Percentiles rank a stretch among this genome's conserved stretches.
Evolutionary conservation across 169 alveolate genomes (phyloP).

Genomic region (Eimeria falciformis): DNA sequence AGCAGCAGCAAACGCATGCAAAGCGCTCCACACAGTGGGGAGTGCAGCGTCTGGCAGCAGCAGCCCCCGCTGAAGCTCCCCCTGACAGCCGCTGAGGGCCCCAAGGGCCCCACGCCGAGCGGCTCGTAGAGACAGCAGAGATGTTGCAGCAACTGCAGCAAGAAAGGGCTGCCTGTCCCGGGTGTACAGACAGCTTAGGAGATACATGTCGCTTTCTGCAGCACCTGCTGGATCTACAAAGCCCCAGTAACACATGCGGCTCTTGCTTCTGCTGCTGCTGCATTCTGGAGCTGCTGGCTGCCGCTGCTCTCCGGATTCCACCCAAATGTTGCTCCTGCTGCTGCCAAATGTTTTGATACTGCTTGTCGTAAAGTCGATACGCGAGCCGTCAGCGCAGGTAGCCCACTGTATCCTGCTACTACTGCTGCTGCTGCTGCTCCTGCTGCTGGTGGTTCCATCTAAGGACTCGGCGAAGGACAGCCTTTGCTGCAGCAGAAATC

Average conservation of each 20-base stretch:
- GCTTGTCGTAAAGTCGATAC: not conserved
- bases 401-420: not conserved
- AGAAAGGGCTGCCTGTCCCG: constrained; percentile 70
- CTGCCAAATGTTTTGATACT: not conserved
- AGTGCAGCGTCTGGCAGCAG: constrained; percentile 51
- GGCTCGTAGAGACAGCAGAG: constrained; percentile 37
- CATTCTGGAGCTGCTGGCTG: not conserved
- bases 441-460: not conserved
- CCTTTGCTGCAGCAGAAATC: constrained; percentile 14
- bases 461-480: not conserved
- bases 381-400: not conserved
- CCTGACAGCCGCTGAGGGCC: not conserved
- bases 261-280: constrained; percentile 6
- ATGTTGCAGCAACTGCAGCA: constrained; percentile 66
- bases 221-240: constrained; percentile 59
- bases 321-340: constrained; percentile 24
- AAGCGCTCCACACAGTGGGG: constrained; percentile 43
- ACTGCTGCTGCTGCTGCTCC: not conserved
- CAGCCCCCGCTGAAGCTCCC: constrained; percentile 5
- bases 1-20: constrained; percentile 69
- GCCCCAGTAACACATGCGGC: constrained; percentile 54
- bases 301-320: not conserved
- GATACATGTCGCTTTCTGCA: constrained; percentile 59
- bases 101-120: not conserved
- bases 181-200: constrained; percentile 57